Base-by-base conservation (phyloP, 139 green algal species). In the Chlamydomonas sphaeroides region DNA sequence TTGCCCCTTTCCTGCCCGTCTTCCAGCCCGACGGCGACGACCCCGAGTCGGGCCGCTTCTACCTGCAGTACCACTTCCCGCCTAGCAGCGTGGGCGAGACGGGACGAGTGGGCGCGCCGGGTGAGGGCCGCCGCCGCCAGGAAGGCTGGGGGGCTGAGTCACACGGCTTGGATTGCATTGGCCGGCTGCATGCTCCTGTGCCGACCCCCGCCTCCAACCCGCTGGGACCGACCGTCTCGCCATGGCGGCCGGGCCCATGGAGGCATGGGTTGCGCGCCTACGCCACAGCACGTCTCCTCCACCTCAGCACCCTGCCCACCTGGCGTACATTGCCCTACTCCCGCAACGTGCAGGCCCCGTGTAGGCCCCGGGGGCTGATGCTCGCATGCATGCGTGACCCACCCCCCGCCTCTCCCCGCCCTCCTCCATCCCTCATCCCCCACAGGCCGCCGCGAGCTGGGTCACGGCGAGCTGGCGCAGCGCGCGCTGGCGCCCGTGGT, bases 11-110 rank as follows among this genome's bases (percentile, higher is more conserved):
- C n/a, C n/a, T n/a, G 45, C 45, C 30, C 28, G 6, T 14, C 59
- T 21, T 8, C 30, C 61, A 80, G 74, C 18, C 36, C 25, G 71
- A 79, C 20, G 45, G n/a, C 33, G 74, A 84, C n/a, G 90, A 89
- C 33, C 57, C 66, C 26, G 88, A 89, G 0, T 83, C 89, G 5
- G 90, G 93, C 41, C 79, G 87, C 36, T 99, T 99, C 90, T 99
- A 98, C 89, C 93, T 99, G 81, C 97, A 99, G 89, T 99, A 99
- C 89, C 97, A 95, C 90, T 99, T 99, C 94, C 97, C 97, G 3
- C 97, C 96, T 32, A 95, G 84, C 65, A 95, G 84, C 11, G 97
- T 99, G 32, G 97, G 97, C 1, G 97, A 99, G 89, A 93, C 88
- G 15, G 95, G 96, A 1, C 86, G 95, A 26, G 69, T 93, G 5